Percentiles rank a stretch among this genome's conserved stretches.
These are phyloP conservation scores for Yamadazyma diospyri DNA, from an alignment of 1,139 yeast species.

Conservation along the genomic window DNA sequence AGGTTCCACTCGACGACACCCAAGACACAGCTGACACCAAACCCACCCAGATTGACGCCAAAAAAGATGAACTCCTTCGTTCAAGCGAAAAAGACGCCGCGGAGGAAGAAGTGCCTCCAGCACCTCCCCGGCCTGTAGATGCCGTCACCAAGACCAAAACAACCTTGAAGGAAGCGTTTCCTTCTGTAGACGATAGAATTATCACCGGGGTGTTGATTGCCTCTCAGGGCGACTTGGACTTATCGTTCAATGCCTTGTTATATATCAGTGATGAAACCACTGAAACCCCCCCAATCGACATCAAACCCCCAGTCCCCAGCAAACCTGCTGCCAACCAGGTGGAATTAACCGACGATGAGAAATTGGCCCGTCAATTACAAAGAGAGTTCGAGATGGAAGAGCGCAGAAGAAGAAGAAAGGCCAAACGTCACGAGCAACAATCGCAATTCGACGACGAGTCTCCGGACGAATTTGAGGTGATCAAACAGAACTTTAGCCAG, in stretches of 20 bases:
- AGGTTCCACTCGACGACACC: not conserved
- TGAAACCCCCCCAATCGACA: constrained; percentile 53
- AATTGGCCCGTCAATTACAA: constrained; percentile 77
- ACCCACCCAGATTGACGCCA: constrained; percentile 5
- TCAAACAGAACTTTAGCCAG: constrained; percentile 66
- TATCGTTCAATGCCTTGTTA: constrained; percentile 84
- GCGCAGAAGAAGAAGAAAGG: constrained; percentile 27
- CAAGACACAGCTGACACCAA: constrained; percentile 9
- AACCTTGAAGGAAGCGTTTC: constrained; percentile 78
- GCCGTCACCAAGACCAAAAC: constrained; percentile 52
- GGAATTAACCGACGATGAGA: constrained; percentile 60
- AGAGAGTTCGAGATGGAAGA: constrained; percentile 58
- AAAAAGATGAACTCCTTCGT: constrained; percentile 7
- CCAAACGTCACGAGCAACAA: constrained; percentile 15
- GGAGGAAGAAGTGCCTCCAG: constrained; percentile 53
- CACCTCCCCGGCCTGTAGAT: constrained; percentile 66
- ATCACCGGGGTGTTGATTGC: constrained; percentile 83
- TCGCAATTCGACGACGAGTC: constrained; percentile 49
- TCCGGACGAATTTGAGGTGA: constrained; percentile 64
- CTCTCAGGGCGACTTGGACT: constrained; percentile 72
- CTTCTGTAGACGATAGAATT: constrained; percentile 64
- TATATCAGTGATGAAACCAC: constrained; percentile 71
- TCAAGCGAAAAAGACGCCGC: constrained; percentile 9
- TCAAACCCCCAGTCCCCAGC: constrained; percentile 13
- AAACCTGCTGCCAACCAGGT: constrained; percentile 15